Conservation (phyloP, 257 asterid genomes). For the Solanum okadae region DNA sequence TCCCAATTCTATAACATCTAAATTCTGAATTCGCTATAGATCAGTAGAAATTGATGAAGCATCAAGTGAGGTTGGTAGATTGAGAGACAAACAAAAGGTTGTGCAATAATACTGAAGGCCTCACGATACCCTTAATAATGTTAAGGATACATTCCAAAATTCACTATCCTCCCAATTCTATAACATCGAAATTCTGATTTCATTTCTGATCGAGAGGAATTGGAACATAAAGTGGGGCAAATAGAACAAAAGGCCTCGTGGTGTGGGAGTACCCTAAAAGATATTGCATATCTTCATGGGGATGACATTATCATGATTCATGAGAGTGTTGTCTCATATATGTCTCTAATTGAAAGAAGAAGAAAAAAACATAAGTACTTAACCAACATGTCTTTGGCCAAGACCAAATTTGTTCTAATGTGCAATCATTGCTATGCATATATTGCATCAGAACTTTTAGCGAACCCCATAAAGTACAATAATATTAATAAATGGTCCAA, state of each 20-base stretch:
- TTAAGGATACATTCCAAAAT: neutral
- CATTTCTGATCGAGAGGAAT: neutral
- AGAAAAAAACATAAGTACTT: neutral
- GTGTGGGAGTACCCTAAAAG: constrained; percentile 5
- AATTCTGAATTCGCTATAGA: too few relatives aligned
- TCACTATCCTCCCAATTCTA: neutral
- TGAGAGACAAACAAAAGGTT: neutral
- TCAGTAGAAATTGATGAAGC: too few relatives aligned
- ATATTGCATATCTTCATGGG: constrained; percentile 7
- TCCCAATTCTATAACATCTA: too few relatives aligned
- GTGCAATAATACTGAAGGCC: neutral
- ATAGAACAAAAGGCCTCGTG: neutral
- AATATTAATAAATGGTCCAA: neutral
- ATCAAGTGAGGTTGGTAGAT: too few relatives aligned
- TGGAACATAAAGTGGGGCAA: neutral
- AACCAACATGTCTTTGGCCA: neutral
- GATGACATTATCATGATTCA: constrained; percentile 3
- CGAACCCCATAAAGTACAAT: constrained; percentile 4
- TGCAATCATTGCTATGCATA: neutral
- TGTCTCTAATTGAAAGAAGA: neutral
- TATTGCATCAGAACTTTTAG: neutral
- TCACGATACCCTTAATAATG: neutral
- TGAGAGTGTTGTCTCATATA: constrained; percentile 1
- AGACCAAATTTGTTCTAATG: neutral
- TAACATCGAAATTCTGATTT: neutral